These are phyloP conservation scores for Eucalyptus marginata DNA, from an alignment of 345 rosid species.

Conservation along the genomic window DNA sequence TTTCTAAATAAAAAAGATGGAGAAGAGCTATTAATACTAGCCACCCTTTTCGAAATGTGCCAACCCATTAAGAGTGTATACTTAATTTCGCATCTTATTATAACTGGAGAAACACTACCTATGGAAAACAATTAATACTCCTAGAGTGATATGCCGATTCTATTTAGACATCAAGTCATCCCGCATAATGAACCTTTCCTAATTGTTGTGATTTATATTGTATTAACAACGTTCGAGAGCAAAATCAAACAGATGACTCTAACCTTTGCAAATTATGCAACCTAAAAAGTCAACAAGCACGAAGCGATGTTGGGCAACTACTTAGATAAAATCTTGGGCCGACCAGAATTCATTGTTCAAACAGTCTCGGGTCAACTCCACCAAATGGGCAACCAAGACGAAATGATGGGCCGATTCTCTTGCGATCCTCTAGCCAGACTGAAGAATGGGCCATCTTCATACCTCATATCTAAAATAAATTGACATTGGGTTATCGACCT, in stretches of 20 bases:
- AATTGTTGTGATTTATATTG: no score
- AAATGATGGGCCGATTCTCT: background rate
- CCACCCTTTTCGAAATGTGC: no score
- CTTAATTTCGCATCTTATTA: no score
- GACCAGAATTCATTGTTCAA: background rate
- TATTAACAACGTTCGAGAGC: no score
- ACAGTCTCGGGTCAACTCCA: background rate
- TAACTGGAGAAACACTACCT: background rate
- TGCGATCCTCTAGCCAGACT: background rate
- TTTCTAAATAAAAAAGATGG: no score
- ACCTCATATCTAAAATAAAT: background rate
- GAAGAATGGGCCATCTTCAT: background rate
- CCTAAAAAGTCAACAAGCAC: no score
- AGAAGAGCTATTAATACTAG: no score
- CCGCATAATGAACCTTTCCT: rapidly evolving
- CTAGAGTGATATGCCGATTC: rapidly evolving
- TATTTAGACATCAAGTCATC: no score
- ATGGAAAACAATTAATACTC: no score
- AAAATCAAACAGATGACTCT: no score
- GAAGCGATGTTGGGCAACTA: background rate
- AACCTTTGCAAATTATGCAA: no score
- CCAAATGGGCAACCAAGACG: background rate
- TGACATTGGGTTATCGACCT: background rate
- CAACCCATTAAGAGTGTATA: no score
- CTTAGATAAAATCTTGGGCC: background rate